Evolutionary conservation across 1,139 yeast species (phyloP), one percentile per base, ranked within the genome.

Genomic region (Lodderomyces metapsilosis): DNA sequence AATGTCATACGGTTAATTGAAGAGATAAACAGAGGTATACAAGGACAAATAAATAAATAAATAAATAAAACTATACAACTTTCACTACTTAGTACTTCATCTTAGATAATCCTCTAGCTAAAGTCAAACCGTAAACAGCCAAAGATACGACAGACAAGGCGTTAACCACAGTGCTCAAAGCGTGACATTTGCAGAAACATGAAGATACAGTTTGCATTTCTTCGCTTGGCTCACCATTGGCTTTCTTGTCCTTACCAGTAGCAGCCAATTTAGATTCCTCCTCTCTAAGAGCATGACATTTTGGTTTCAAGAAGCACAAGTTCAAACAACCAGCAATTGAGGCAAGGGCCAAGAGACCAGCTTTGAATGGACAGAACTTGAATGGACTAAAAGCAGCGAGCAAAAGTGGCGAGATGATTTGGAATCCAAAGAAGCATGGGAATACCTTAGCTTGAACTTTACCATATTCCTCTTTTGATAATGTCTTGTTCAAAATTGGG

Each of bases 381-480:
- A 78, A 72, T 6, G 98, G 96, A 5, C 87, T 76, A 2, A 95
- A 81, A 41, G 82, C 63, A 0, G 82, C 85, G 51, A 92, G 68
- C 2, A 84, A 50, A 0, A 80, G 53, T 3, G 96, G 94, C 1
- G 85, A 76, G 10, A 82, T 50, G 0, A 92, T 61, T 63, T 92
- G 97, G 40, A 88, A 76, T 12, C 76, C 60, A 65, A 92, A 92
- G 64, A 86, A 91, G 24, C 74, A 68, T 21, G 97, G 97, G 66
- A 92, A 88, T 28, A 89, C 78, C 43, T 78, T 72, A 52, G 77
- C 74, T 64, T 92, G 98, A 43, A 92, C 74, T 24, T 69, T 66
- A 37, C 92, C 81, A 62, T 92, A 92, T 54, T 88, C 84, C 47
- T 85, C 84, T 50, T 87, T 74, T 37, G 88, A 82, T 46, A 92